A percentile compares a stretch with the other conserved stretches of the same genome.
phyloP scores from a whole-genome alignment of 306 rosid species.

The Pyrus betulifolia region DNA sequence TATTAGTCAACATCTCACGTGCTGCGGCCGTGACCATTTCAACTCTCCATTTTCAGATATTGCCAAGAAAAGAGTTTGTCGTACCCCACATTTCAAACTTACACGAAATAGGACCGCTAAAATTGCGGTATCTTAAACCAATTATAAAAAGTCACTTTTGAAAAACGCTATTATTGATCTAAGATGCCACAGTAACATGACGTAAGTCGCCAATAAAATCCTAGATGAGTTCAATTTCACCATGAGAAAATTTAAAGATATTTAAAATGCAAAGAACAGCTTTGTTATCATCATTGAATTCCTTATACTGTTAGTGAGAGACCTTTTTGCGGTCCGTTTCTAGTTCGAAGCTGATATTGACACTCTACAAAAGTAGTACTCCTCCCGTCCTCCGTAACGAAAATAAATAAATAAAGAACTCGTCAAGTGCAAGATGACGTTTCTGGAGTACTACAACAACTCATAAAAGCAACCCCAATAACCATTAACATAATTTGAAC shows the following conservation, averaged over 20 bases:
- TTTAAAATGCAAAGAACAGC: neutral
- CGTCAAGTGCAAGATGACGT: neutral
- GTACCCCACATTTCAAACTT: neutral
- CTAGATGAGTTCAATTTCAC: too few relatives aligned
- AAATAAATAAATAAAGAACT: too few relatives aligned
- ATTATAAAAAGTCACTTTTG: too few relatives aligned
- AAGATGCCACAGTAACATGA: too few relatives aligned
- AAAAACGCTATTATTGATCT: too few relatives aligned
- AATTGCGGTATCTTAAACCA: too few relatives aligned
- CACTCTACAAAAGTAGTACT: neutral
- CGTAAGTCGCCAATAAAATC: too few relatives aligned
- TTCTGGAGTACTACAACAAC: too few relatives aligned
- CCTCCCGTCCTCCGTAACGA: neutral
- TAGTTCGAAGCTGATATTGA: neutral
- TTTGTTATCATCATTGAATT: neutral
- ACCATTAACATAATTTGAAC: neutral
- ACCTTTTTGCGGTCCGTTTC: too few relatives aligned
- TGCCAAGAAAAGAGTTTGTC: neutral
- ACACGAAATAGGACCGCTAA: neutral
- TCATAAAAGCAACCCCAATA: neutral
- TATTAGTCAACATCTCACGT: neutral
- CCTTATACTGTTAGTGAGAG: neutral
- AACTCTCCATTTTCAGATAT: neutral
- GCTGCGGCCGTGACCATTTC: neutral
- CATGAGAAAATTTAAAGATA: too few relatives aligned